Conservation (phyloP, 495 filamentous ascomycete species). For the Coniosporium apollinis region DNA sequence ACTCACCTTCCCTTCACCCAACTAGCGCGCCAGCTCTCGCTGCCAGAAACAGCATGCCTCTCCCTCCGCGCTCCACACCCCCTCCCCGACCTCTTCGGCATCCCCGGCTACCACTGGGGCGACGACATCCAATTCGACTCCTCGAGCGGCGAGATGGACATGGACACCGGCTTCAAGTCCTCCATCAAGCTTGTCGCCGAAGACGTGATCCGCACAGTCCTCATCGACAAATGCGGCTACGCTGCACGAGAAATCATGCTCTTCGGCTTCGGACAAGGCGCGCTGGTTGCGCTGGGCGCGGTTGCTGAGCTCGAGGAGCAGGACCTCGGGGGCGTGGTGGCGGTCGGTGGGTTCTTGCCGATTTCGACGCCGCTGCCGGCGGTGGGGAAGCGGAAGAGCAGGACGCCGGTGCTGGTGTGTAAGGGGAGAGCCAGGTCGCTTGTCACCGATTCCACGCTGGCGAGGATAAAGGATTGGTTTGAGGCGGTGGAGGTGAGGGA, state of each 20-base stretch:
- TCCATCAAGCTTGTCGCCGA: slow-evolving; percentile 33
- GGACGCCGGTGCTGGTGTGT: slow-evolving; percentile 59
- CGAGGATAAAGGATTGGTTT: slow-evolving; percentile 49
- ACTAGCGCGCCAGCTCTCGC: slow-evolving; percentile 55
- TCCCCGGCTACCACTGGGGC: slow-evolving; percentile 81
- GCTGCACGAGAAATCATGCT: slow-evolving; percentile 49
- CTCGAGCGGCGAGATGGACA: slow-evolving; percentile 46
- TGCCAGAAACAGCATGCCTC: slow-evolving; percentile 67
- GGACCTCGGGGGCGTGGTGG: slow-evolving; percentile 46
- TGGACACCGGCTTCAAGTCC: slow-evolving; percentile 59
- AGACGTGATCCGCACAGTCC: slow-evolving; percentile 39
- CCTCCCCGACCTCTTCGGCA: slow-evolving; percentile 55
- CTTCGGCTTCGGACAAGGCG: slow-evolving; percentile 80
- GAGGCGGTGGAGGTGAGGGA: slow-evolving; percentile 52
- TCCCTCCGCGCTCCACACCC: slow-evolving; percentile 57
- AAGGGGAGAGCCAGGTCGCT: slow-evolving; percentile 44
- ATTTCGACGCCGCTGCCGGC: slow-evolving; percentile 12
- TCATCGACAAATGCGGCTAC: slow-evolving; percentile 59
- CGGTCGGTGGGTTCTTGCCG: slow-evolving; percentile 60
- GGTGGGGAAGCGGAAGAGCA: slow-evolving; percentile 33
- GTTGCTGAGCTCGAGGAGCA: slow-evolving; percentile 16
- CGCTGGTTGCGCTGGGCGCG: slow-evolving; percentile 52
- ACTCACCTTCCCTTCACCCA: slow-evolving; percentile 46
- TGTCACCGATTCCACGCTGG: slow-evolving; percentile 46
- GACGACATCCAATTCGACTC: slow-evolving; percentile 63